Evolutionary conservation across 352 stramenopile species (phyloP).

Genomic region (Phytophthora pini): DNA sequence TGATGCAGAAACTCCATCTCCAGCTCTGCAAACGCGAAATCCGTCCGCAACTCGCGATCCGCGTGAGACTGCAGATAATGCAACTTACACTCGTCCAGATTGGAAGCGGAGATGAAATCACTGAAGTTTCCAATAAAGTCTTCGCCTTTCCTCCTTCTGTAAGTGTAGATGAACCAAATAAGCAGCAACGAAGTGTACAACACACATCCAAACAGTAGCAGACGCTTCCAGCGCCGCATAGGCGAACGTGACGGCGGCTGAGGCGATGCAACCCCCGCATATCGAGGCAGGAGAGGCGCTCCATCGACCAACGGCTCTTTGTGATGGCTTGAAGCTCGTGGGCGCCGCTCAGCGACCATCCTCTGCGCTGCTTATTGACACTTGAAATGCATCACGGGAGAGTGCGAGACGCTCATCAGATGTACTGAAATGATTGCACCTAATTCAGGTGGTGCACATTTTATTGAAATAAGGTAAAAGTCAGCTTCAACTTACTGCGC

Average conservation of each 20-base stretch:
- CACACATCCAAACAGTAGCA: conserved; percentile 21
- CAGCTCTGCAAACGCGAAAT: conserved; percentile 31
- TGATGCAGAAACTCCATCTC: conserved; percentile 26
- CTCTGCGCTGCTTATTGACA: conserved; percentile 3
- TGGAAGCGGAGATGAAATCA: conserved; percentile 21
- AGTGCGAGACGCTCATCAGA: conserved; percentile 8
- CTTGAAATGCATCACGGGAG: conserved; percentile 20
- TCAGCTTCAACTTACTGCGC: conserved; percentile 31
- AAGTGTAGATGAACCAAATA: conserved; percentile 17
- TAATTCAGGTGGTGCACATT: conserved; percentile 19
- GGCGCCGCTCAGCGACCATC: conserved; percentile 24
- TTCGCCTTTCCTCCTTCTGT: neutral
- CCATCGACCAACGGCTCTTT: neutral
- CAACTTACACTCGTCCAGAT: conserved; percentile 15
- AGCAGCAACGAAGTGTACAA: conserved; percentile 29
- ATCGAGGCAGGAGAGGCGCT: conserved; percentile 14
- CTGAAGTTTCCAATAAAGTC: neutral
- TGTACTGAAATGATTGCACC: conserved; percentile 2
- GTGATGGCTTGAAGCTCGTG: conserved; percentile 10
- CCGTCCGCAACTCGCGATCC: conserved; percentile 20
- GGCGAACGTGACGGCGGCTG: neutral
- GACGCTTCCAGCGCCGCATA: conserved; percentile 13
- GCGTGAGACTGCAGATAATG: conserved; percentile 30
- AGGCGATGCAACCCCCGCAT: neutral
- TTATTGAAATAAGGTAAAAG: conserved; percentile 7